Conservation (phyloP, 768 basidiomycete species). For the Boletellus ananas region DNA sequence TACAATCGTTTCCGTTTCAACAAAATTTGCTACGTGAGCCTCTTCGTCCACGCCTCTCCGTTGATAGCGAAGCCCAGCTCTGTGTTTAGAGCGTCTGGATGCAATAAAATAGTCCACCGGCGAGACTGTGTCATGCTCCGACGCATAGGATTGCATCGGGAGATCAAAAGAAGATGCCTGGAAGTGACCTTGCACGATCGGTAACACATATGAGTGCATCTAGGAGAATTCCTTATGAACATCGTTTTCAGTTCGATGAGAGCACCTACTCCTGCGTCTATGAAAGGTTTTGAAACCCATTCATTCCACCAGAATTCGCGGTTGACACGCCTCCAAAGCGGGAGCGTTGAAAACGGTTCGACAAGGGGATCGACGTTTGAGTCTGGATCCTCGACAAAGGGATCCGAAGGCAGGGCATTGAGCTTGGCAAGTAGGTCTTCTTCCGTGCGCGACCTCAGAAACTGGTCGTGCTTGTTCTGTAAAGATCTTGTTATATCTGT, state of each 20-base stretch:
- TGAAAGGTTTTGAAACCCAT: constrained; percentile 75
- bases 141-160: constrained; percentile 36
- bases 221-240: constrained; percentile 24
- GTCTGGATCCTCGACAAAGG: constrained; percentile 20
- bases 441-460: constrained; percentile 53
- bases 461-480: constrained; percentile 72
- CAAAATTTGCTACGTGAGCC: constrained; percentile 92
- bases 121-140: constrained; percentile 37
- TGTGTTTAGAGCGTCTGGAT: constrained; percentile 81
- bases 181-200: constrained; percentile 92
- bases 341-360: constrained; percentile 75
- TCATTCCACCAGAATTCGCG: constrained; percentile 97
- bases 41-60: constrained; percentile 91
- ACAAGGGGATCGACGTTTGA: constrained; percentile 49
- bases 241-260: neutral
- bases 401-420: constrained; percentile 43
- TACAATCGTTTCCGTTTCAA: constrained; percentile 90
- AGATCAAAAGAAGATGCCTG: constrained; percentile 70
- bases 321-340: constrained; percentile 90
- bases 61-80: constrained; percentile 93
- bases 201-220: constrained; percentile 82
- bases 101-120: constrained; percentile 76
- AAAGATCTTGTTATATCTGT: constrained; percentile 80
- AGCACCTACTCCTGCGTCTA: constrained; percentile 75
- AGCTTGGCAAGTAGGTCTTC: constrained; percentile 59